Conservation (phyloP, 352 stramenopile genomes). For the Phytophthora brassicae region DNA sequence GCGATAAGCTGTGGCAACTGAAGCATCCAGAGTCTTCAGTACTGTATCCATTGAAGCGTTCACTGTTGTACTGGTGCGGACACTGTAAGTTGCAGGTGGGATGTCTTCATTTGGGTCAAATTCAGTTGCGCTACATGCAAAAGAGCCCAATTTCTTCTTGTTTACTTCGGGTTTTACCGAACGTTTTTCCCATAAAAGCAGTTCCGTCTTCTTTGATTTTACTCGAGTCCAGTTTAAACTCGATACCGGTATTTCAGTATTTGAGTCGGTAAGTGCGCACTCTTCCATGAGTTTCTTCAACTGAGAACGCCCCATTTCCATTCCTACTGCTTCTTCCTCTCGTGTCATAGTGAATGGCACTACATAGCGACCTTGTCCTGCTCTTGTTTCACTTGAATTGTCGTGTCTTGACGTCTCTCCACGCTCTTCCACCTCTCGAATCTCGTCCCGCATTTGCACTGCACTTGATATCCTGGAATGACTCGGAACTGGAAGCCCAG, state of each 20-base stretch:
- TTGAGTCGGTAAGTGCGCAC: conserved; percentile 20
- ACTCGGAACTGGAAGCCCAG: neutral
- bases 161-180: conserved; percentile 9
- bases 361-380: conserved; percentile 48
- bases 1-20: conserved; percentile 52
- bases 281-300: conserved; percentile 38
- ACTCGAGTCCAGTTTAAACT: conserved; percentile 34
- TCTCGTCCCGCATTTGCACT: conserved; percentile 24
- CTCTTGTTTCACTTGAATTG: conserved; percentile 1
- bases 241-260: neutral
- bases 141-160: conserved; percentile 18
- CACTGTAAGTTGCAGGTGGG: conserved; percentile 38
- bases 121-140: neutral
- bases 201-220: conserved; percentile 36
- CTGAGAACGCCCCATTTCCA: conserved; percentile 27
- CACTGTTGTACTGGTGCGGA: conserved; percentile 62
- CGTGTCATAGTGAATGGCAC: conserved; percentile 50
- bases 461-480: conserved; percentile 21
- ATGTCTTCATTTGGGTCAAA: neutral
- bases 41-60: conserved; percentile 53
- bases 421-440: conserved; percentile 11
- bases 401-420: conserved; percentile 2
- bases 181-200: conserved; percentile 59
- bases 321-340: conserved; percentile 38
- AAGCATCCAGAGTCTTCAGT: conserved; percentile 64